Conservation (phyloP, 2,329 filamentous ascomycete genomes). For the Talaromyces sp. region DNA sequence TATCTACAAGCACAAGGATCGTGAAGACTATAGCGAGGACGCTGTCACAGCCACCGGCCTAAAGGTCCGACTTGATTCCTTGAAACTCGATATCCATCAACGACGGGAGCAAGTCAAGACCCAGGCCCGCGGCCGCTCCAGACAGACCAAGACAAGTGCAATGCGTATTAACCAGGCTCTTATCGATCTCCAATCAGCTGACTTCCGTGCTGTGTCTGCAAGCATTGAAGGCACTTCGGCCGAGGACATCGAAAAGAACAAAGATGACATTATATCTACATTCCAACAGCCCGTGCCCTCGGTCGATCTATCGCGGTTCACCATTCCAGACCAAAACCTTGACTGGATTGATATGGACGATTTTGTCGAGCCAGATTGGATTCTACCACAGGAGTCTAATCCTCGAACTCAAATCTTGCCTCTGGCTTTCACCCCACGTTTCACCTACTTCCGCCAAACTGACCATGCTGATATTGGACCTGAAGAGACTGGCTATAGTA, state of each 20-base stretch:
- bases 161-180: constrained; percentile 97
- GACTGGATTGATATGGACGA: constrained; percentile 99
- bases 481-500: constrained; percentile 78
- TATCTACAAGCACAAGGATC: constrained; percentile 97
- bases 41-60: constrained; percentile 91
- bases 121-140: constrained; percentile 73
- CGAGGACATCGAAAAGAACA: constrained; percentile 67
- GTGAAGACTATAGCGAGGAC: constrained; percentile 77
- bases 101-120: constrained; percentile 89
- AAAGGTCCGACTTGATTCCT: constrained; percentile 93
- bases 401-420: constrained; percentile 94
- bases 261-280: constrained; percentile 61
- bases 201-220: constrained; percentile 90
- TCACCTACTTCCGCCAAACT: constrained; percentile 96
- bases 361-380: constrained; percentile 97
- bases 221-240: constrained; percentile 79
- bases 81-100: constrained; percentile 96
- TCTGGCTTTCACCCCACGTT: constrained; percentile 85
- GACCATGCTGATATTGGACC: constrained; percentile 78
- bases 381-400: constrained; percentile 83
- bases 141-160: constrained; percentile 78
- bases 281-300: constrained; percentile 56
- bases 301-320: constrained; percentile 79
- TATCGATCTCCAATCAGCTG: constrained; percentile 85
- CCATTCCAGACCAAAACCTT: constrained; percentile 91